These are phyloP conservation scores for Fusarium musae DNA, from an alignment of 2,329 filamentous ascomycete species.

Conservation along the genomic window DNA sequence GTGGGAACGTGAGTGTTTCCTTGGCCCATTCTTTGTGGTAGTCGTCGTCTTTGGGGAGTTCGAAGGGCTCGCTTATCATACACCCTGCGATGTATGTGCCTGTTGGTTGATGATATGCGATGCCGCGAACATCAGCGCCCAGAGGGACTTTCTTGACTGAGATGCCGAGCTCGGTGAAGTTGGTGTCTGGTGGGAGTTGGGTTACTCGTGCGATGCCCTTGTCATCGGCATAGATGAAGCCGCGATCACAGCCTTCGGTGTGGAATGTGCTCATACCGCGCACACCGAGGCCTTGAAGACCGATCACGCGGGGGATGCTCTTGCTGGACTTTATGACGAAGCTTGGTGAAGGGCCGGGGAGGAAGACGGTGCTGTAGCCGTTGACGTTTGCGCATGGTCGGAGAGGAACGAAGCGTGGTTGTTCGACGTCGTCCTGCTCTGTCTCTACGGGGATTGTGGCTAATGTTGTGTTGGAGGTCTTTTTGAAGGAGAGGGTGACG, in stretches of 20 bases:
- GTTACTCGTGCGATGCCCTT: conserved; percentile 79
- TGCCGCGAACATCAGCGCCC: conserved; percentile 73
- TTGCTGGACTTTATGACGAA: conserved; percentile 87
- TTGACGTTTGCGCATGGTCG: conserved; percentile 72
- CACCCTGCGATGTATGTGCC: conserved; percentile 82
- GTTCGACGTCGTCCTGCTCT: conserved; percentile 62
- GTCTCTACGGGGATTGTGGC: conserved; percentile 66
- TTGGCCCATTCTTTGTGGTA: conserved; percentile 83
- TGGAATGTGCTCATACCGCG: conserved; percentile 81
- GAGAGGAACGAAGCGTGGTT: conserved; percentile 63
- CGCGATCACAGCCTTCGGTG: conserved; percentile 79
- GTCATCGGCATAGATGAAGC: conserved; percentile 84
- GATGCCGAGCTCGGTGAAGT: conserved; percentile 80
- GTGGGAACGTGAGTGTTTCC: conserved; percentile 73
- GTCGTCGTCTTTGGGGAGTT: conserved; percentile 87
- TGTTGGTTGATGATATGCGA: conserved; percentile 81
- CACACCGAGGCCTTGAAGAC: conserved; percentile 74
- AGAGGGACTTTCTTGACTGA: conserved; percentile 77
- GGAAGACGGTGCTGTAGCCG: conserved; percentile 83
- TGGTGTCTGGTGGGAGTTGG: conserved; percentile 73
- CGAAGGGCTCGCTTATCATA: conserved; percentile 75
- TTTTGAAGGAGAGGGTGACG: conserved; percentile 77
- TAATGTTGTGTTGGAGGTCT: conserved; percentile 74
- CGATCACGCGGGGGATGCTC: conserved; percentile 78
- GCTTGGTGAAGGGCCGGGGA: conserved; percentile 81